These are phyloP conservation scores for Lophium mytilinum DNA, from an alignment of 495 filamentous ascomycete genomes.

Conservation along the genomic window DNA sequence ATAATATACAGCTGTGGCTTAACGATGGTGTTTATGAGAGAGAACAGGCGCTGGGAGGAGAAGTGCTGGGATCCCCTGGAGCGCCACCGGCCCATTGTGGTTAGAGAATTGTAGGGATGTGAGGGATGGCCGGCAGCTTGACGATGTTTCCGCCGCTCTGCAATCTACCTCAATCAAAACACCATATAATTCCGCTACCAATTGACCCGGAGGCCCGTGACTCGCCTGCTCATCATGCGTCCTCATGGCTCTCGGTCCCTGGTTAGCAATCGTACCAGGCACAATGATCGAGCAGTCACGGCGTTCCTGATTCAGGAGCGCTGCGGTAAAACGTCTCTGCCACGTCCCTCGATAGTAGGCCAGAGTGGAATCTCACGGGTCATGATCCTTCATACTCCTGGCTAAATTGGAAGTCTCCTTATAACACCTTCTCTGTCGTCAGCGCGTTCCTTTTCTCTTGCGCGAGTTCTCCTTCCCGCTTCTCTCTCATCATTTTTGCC, in stretches of 20 bases:
- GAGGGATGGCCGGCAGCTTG: background rate
- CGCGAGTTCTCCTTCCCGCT: background rate
- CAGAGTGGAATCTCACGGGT: too few relatives aligned
- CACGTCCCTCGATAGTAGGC: too few relatives aligned
- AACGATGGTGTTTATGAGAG: too few relatives aligned
- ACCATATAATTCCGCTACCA: background rate
- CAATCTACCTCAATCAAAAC: slow-evolving; percentile 24
- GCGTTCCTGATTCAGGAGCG: slow-evolving; percentile 19
- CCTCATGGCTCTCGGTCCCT: background rate
- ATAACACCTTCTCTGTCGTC: slow-evolving; percentile 9
- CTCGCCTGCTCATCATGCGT: background rate
- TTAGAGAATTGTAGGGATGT: too few relatives aligned
- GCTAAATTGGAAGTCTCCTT: slow-evolving; percentile 15
- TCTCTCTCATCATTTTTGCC: background rate
- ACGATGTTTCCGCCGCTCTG: slow-evolving; percentile 12
- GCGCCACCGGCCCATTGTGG: too few relatives aligned
- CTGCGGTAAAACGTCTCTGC: too few relatives aligned
- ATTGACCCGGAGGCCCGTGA: background rate
- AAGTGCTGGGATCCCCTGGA: too few relatives aligned
- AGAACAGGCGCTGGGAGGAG: too few relatives aligned
- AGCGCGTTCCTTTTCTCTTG: slow-evolving; percentile 11
- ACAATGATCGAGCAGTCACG: slow-evolving; percentile 1
- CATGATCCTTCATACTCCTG: too few relatives aligned
- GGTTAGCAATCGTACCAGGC: slow-evolving; percentile 9
- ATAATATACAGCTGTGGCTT: too few relatives aligned